These are phyloP conservation scores for Arthrinium phaeospermum DNA, from an alignment of 2,329 filamentous ascomycete species.

Conservation along the genomic window DNA sequence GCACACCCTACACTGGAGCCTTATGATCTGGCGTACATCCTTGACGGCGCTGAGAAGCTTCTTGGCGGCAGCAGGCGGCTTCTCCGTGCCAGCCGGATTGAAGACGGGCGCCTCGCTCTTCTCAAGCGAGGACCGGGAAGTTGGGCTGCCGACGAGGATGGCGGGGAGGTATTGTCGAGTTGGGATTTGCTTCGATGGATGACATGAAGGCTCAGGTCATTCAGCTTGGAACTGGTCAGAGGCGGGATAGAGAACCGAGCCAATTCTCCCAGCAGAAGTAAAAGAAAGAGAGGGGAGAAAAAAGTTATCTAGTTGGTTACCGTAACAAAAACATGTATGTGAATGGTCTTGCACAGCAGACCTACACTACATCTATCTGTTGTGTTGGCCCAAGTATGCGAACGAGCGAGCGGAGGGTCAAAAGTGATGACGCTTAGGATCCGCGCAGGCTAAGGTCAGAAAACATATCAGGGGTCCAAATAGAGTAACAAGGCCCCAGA, in stretches of 20 bases:
- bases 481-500: conserved; percentile 11
- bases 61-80: conserved; percentile 27
- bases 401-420: conserved; percentile 5
- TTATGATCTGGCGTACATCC: conserved; percentile 69
- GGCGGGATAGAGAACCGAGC: neutral
- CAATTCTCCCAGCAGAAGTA: conserved; percentile 1
- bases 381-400: neutral
- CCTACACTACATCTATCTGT: conserved; percentile 10
- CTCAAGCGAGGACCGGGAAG: conserved; percentile 28
- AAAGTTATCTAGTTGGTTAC: neutral
- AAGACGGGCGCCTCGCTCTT: conserved; percentile 26
- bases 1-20: conserved; percentile 79
- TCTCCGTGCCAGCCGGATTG: conserved; percentile 29
- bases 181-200: conserved; percentile 31
- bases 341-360: conserved; percentile 4
- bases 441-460: neutral
- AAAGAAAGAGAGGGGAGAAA: too few relatives aligned
- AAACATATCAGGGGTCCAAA: conserved; percentile 7
- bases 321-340: conserved; percentile 9
- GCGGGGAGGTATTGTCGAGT: conserved; percentile 29
- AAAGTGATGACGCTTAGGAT: conserved; percentile 20
- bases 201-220: conserved; percentile 33
- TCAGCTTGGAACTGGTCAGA: neutral
- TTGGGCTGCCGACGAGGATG: conserved; percentile 28
- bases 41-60: conserved; percentile 52